Conservation (phyloP, 768 basidiomycete genomes). For the Mrakia gelida region DNA sequence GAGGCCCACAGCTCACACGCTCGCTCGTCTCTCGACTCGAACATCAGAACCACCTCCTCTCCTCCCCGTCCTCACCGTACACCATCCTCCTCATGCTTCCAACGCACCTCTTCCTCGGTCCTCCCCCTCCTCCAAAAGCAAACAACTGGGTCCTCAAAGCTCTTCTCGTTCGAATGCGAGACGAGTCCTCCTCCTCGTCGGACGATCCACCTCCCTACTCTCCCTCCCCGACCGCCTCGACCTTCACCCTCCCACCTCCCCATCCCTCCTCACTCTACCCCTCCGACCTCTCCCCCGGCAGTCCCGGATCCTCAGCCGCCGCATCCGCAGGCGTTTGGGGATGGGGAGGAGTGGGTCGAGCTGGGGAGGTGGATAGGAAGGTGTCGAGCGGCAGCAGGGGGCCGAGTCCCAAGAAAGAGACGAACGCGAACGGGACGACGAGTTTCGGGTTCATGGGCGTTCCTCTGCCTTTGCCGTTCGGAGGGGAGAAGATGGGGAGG, state of each 20-base stretch:
- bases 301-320: too few species aligned
- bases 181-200: not conserved
- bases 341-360: not conserved
- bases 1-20: not conserved
- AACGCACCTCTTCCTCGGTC: not conserved
- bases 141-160: conserved; percentile 13
- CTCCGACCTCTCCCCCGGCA: too few species aligned
- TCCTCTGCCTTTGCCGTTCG: not conserved
- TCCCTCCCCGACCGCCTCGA: not conserved
- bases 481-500: not conserved
- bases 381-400: not conserved
- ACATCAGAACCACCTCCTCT: conserved; percentile 5
- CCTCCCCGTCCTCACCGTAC: not conserved
- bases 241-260: not conserved
- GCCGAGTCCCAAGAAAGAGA: too few species aligned
- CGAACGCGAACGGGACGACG: too few species aligned
- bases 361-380: not conserved
- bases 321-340: not conserved
- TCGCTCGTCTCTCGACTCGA: not conserved
- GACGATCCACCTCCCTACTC: not conserved
- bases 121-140: not conserved
- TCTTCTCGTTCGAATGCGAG: not conserved
- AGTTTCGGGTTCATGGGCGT: not conserved
- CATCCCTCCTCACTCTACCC: not conserved
- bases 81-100: not conserved